Evolutionary conservation across 148 eudicot species (phyloP).

Genomic region (Fallopia convolvulus): DNA sequence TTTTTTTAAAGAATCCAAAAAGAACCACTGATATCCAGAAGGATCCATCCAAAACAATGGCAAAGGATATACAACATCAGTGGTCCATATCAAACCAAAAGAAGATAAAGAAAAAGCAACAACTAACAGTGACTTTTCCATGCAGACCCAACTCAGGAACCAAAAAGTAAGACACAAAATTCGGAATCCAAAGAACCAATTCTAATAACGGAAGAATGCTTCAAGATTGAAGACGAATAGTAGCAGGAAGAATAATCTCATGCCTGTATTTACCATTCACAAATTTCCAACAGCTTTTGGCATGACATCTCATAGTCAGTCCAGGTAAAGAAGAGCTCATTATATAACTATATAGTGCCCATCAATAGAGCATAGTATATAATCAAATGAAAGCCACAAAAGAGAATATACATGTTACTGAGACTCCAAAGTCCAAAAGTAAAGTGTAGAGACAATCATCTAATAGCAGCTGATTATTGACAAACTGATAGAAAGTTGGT

Average conservation of each 20-base stretch:
- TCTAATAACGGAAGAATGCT: neutral
- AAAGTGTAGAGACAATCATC: neutral
- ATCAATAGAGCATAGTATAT: neutral
- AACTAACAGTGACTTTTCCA: conserved; percentile 13
- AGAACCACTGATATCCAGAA: conserved; percentile 11
- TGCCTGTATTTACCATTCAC: conserved; percentile 5
- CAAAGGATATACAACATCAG: conserved; percentile 5
- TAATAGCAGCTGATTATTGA: neutral
- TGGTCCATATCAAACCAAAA: conserved; percentile 13
- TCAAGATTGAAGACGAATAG: neutral
- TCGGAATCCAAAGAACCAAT: conserved; percentile 11
- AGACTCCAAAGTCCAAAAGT: conserved; percentile 4
- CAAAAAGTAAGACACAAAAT: conserved; percentile 10
- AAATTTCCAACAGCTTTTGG: neutral
- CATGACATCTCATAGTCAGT: neutral
- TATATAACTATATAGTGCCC: neutral
- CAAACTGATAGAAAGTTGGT: conserved; percentile 1
- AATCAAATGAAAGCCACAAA: neutral
- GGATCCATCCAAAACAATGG: conserved; percentile 10
- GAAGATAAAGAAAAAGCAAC: conserved; percentile 16
- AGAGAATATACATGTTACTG: neutral
- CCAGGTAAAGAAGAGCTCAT: neutral
- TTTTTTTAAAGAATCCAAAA: conserved; percentile 10
- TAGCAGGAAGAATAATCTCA: neutral
- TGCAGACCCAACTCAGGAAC: conserved; percentile 18